These are phyloP conservation scores for Paratinospora sagittata DNA, from an alignment of 164 flowering plant species.

Conservation along the genomic window DNA sequence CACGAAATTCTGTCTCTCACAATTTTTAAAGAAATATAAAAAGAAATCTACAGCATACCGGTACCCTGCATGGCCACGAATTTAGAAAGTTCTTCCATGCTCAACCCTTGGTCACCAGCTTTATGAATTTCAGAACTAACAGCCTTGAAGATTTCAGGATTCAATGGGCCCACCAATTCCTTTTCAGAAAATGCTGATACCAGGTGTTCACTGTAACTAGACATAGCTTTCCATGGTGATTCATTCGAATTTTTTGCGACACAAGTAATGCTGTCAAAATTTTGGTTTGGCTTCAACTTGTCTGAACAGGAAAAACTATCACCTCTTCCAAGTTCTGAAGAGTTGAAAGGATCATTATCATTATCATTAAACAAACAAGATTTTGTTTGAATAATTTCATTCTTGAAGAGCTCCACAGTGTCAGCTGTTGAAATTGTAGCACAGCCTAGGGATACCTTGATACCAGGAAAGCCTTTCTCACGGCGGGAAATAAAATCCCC, in stretches of 20 bases:
- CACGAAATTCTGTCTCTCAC: neutral
- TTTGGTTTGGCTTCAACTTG: slow-evolving; percentile 15
- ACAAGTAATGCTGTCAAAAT: slow-evolving; percentile 14
- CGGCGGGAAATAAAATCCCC: slow-evolving; percentile 59
- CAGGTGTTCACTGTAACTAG: slow-evolving; percentile 37
- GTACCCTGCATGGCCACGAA: slow-evolving; percentile 37
- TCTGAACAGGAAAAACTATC: slow-evolving; percentile 16
- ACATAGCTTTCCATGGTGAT: slow-evolving; percentile 67
- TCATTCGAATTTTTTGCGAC: slow-evolving; percentile 15
- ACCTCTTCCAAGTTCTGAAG: slow-evolving; percentile 12
- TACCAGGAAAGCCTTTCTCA: slow-evolving; percentile 92
- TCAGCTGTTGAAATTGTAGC: slow-evolving; percentile 28
- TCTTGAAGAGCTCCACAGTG: slow-evolving; percentile 31
- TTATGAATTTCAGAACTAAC: slow-evolving; percentile 46
- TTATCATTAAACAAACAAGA: slow-evolving; percentile 16
- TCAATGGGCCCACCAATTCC: slow-evolving; percentile 19
- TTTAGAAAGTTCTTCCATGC: slow-evolving; percentile 44
- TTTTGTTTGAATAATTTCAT: slow-evolving; percentile 11
- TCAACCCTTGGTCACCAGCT: slow-evolving; percentile 90
- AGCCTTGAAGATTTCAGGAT: slow-evolving; percentile 44
- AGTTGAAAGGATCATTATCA: slow-evolving; percentile 15
- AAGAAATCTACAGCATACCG: slow-evolving; percentile 4
- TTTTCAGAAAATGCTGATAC: slow-evolving; percentile 23
- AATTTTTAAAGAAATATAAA: neutral
- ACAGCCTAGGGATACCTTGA: slow-evolving; percentile 44